Evolutionary conservation across 345 rosid species (phyloP).

Genomic region (Adansonia digitata): DNA sequence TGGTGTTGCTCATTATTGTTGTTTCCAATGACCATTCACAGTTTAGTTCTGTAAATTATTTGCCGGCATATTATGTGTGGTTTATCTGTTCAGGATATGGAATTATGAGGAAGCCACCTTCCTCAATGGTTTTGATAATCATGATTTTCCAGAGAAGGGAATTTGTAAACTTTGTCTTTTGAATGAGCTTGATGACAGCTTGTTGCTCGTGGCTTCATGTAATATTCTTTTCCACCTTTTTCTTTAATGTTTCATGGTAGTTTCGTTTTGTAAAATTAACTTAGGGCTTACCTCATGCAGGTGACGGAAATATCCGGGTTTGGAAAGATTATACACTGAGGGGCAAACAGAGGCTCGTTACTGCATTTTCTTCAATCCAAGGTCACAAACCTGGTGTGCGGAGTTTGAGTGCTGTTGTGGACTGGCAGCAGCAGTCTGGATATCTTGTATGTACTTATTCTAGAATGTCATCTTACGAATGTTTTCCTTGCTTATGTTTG

Average conservation of each 20-base stretch:
- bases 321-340: conserved; percentile 81
- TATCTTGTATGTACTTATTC: conserved; percentile 56
- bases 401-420: conserved; percentile 84
- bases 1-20: not conserved
- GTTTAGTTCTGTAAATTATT: not conserved
- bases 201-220: conserved; percentile 96
- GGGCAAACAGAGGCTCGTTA: conserved; percentile 83
- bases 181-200: conserved; percentile 92
- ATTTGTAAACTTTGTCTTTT: conserved; percentile 87
- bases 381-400: conserved; percentile 85
- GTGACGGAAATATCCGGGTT: conserved; percentile 88
- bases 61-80: conserved; percentile 17
- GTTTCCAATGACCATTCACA: not conserved
- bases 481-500: conserved; percentile 5
- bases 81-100: conserved; percentile 65
- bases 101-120: conserved; percentile 51
- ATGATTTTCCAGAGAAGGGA: conserved; percentile 82
- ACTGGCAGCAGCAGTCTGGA: conserved; percentile 99
- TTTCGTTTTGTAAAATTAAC: not conserved
- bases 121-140: conserved; percentile 87
- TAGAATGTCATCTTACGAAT: conserved; percentile 6
- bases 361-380: conserved; percentile 92
- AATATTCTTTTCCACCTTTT: conserved; percentile 22
- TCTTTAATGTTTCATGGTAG: conserved; percentile 1
- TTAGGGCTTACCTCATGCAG: conserved; percentile 32